Percentiles rank a stretch among this genome's conserved stretches.
Evolutionary conservation across 169 alveolate species (phyloP).

Genomic region (Plasmodium cynomolgi): DNA sequence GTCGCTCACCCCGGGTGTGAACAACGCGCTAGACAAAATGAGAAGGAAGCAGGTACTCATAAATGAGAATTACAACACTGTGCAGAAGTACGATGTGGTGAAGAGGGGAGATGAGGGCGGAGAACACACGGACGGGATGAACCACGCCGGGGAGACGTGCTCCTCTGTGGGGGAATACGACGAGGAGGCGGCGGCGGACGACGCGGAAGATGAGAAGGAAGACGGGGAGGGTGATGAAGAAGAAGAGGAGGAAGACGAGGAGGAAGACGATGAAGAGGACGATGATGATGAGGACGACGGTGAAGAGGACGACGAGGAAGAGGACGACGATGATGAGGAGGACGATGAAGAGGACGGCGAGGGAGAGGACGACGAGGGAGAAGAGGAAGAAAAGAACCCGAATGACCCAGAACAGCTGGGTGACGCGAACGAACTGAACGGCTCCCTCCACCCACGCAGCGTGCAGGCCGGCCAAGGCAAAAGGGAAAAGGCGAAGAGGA

Average conservation of each 20-base stretch:
- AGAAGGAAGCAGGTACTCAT: constrained; percentile 41
- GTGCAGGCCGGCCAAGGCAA: not conserved
- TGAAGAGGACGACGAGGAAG: constrained; percentile 10
- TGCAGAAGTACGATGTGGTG: not conserved
- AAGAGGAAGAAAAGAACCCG: not conserved
- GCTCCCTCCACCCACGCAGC: not conserved
- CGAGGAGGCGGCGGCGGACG: constrained; percentile 18
- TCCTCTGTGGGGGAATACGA: constrained; percentile 7
- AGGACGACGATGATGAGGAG: not conserved
- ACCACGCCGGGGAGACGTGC: not conserved
- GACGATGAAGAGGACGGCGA: constrained; percentile 35
- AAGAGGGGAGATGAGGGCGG: not conserved
- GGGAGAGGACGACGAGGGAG: constrained; percentile 11
- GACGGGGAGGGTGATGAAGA: constrained; percentile 11
- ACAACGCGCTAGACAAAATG: not conserved
- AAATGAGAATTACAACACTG: constrained; percentile 42
- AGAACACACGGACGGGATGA: not conserved
- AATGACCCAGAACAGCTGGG: not conserved
- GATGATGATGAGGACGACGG: not conserved
- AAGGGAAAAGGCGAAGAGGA: not conserved
- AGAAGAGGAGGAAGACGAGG: constrained; percentile 8
- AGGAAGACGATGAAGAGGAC: constrained; percentile 8
- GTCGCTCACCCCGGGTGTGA: not conserved
- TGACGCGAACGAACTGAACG: not conserved
- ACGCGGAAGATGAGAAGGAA: constrained; percentile 2